phyloP scores from a whole-genome alignment of 148 eudicot species.

The Silene uniflora region DNA sequence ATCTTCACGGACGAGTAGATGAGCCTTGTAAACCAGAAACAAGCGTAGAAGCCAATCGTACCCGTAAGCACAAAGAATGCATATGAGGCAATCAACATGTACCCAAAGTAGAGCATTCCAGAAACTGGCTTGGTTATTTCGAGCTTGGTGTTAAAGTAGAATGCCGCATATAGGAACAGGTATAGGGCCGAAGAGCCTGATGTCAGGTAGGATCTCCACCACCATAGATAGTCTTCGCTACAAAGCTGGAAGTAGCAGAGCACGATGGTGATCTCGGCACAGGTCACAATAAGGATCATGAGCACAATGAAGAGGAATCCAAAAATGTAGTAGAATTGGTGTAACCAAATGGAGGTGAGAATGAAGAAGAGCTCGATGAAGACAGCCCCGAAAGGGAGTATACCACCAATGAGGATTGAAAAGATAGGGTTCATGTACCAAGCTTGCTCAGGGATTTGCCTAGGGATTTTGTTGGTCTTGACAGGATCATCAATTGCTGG shows the following conservation, averaged over 20 bases:
- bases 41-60: slow-evolving; percentile 45
- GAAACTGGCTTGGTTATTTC: slow-evolving; percentile 48
- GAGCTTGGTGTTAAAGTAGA: slow-evolving; percentile 54
- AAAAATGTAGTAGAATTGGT: slow-evolving; percentile 49
- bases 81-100: slow-evolving; percentile 46
- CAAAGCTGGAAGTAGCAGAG: slow-evolving; percentile 53
- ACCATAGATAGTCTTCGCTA: slow-evolving; percentile 48
- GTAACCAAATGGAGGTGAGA: slow-evolving; percentile 48
- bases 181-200: slow-evolving; percentile 50
- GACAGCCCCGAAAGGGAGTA: slow-evolving; percentile 48
- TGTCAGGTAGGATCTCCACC: slow-evolving; percentile 53
- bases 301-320: slow-evolving; percentile 46
- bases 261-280: slow-evolving; percentile 46
- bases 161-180: slow-evolving; percentile 43
- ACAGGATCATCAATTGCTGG: slow-evolving; percentile 40
- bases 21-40: slow-evolving; percentile 50
- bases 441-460: slow-evolving; percentile 50
- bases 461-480: slow-evolving; percentile 48
- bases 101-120: slow-evolving; percentile 50
- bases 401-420: slow-evolving; percentile 47
- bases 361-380: slow-evolving; percentile 51
- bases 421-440: slow-evolving; percentile 56
- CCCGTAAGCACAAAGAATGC: slow-evolving; percentile 46
- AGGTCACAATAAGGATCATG: slow-evolving; percentile 42
- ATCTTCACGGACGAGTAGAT: slow-evolving; percentile 51